Conservation (phyloP, 176 grass and related monocot genomes). For the Triticum timopheevii region DNA sequence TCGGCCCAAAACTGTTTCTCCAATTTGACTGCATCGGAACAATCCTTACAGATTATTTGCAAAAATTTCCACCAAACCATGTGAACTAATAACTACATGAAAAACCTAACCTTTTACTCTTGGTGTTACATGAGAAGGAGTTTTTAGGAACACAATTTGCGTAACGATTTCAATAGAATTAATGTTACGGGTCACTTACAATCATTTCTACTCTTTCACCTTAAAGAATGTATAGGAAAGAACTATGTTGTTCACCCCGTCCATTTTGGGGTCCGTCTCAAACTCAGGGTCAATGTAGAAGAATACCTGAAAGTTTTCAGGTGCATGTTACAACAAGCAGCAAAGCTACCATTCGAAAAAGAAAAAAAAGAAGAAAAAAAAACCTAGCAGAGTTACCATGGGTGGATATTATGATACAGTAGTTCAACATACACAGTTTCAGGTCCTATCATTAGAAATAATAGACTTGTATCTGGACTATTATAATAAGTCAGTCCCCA, state of each 20-base stretch:
- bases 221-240: slow-evolving; percentile 99
- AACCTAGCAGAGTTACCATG: neutral
- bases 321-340: neutral
- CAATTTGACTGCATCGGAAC: neutral
- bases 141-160: neutral
- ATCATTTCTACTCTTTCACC: slow-evolving; percentile 49
- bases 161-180: neutral
- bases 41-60: slow-evolving; percentile 32
- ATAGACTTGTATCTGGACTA: neutral
- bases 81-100: neutral
- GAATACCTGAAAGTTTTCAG: slow-evolving; percentile 64
- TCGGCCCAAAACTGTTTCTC: neutral
- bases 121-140: slow-evolving; percentile 22
- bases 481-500: neutral
- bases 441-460: neutral
- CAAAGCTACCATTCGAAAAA: too few species aligned
- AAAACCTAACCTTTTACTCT: neutral
- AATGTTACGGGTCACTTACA: neutral
- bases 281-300: slow-evolving; percentile 98
- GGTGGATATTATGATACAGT: neutral
- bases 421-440: neutral
- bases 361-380: neutral
- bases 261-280: slow-evolving; percentile 95
- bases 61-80: neutral
- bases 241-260: slow-evolving; percentile 91